Percentiles rank a stretch among this genome's conserved stretches.
Evolutionary conservation across 495 filamentous ascomycete genomes (phyloP).

Genomic region (Penicillium salamii): DNA sequence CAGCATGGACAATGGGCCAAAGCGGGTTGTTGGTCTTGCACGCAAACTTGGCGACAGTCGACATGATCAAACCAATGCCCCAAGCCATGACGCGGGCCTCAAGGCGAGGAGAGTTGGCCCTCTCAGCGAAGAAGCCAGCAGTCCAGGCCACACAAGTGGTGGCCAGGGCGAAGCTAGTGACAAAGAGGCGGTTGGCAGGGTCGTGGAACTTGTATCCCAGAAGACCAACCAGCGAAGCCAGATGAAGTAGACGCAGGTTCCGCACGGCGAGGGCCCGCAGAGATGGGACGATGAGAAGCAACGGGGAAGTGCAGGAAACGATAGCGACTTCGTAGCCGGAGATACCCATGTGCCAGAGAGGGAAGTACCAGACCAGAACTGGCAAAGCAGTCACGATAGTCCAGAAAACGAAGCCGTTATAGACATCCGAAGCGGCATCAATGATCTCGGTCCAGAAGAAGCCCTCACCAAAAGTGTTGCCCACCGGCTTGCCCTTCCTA

Average conservation of each 20-base stretch:
- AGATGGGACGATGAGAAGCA: constrained; percentile 70
- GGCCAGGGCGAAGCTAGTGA: constrained; percentile 73
- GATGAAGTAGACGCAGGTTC: constrained; percentile 66
- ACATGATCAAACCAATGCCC: constrained; percentile 77
- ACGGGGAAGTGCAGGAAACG: constrained; percentile 77
- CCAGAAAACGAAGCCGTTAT: constrained; percentile 98
- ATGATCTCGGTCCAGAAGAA: constrained; percentile 74
- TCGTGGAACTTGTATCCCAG: constrained; percentile 71
- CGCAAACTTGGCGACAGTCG: constrained; percentile 87
- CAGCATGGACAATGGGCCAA: constrained; percentile 88
- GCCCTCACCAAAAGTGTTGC: constrained; percentile 62
- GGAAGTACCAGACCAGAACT: constrained; percentile 94
- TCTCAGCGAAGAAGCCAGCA: constrained; percentile 74
- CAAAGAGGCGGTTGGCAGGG: constrained; percentile 75
- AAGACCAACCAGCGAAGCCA: constrained; percentile 76
- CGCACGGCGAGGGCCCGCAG: constrained; percentile 64
- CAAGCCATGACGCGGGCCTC: constrained; percentile 80
- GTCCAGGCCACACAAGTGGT: constrained; percentile 80
- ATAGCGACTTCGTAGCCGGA: constrained; percentile 93
- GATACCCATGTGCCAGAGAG: constrained; percentile 99
- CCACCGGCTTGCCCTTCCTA: constrained; percentile 76
- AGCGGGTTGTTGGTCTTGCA: constrained; percentile 96
- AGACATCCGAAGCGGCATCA: constrained; percentile 84
- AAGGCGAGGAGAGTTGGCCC: constrained; percentile 67
- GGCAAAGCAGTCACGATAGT: constrained; percentile 86